Evolutionary conservation across 177 flowering plant species (phyloP).

Genomic region (Vitis hybrid): DNA sequence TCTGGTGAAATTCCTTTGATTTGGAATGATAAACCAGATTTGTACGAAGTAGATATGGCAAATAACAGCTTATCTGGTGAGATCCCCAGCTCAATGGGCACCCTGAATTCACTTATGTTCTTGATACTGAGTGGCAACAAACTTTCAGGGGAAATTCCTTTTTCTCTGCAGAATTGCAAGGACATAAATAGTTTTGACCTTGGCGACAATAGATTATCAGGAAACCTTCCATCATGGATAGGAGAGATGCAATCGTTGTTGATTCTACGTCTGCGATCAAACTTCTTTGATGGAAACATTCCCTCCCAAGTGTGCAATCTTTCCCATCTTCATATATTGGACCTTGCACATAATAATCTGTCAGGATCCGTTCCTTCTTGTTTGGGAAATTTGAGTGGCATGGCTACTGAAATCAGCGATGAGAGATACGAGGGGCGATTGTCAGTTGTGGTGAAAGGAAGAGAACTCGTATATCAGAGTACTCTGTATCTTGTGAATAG

Average conservation of each 20-base stretch:
- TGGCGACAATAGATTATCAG: constrained; percentile 15
- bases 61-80: constrained; percentile 9
- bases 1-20: constrained; percentile 11
- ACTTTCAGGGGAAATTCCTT: constrained; percentile 19
- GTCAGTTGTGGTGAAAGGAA: too few relatives aligned
- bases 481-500: too few relatives aligned
- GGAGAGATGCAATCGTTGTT: constrained; percentile 7
- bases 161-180: constrained; percentile 9
- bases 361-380: constrained; percentile 17
- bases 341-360: constrained; percentile 18
- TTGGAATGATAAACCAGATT: background rate
- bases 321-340: constrained; percentile 21
- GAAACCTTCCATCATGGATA: constrained; percentile 19
- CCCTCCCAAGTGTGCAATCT: constrained; percentile 12
- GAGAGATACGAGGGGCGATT: too few relatives aligned
- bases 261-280: constrained; percentile 8
- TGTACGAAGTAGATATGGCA: constrained; percentile 10
- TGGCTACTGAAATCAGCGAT: too few relatives aligned
- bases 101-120: background rate
- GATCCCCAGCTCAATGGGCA: background rate
- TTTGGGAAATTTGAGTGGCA: constrained; percentile 1
- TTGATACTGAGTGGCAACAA: constrained; percentile 13
- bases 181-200: constrained; percentile 10
- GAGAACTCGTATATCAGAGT: too few relatives aligned
- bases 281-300: constrained; percentile 9